These are phyloP conservation scores for Paspalum notatum DNA, from an alignment of 176 grass and related monocot species.

Conservation along the genomic window DNA sequence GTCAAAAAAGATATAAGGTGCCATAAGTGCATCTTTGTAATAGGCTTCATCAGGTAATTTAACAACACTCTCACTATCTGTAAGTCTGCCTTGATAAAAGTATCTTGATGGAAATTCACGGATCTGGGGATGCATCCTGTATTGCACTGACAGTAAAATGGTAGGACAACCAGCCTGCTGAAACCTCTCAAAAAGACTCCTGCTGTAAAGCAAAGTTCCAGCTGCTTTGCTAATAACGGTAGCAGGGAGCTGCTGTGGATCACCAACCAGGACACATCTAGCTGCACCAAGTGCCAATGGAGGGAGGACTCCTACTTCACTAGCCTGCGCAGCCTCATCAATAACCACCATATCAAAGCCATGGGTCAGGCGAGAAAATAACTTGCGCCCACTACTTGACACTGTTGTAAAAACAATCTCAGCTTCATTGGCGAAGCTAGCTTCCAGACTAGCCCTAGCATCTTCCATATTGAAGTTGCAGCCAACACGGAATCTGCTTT, in stretches of 20 bases:
- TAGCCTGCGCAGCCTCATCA: conserved; percentile 98
- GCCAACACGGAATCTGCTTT: conserved; percentile 79
- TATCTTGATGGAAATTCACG: conserved; percentile 98
- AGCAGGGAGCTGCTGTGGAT: conserved; percentile 98
- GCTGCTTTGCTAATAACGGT: conserved; percentile 99
- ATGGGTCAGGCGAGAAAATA: conserved; percentile 97
- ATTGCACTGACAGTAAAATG: conserved; percentile 93
- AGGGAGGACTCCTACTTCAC: conserved; percentile 94
- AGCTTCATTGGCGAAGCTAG: conserved; percentile 97
- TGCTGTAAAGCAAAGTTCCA: conserved; percentile 93
- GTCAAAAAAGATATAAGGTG: conserved; percentile 92
- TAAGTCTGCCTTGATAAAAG: conserved; percentile 92
- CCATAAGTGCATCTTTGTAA: conserved; percentile 77
- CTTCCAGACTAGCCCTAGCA: conserved; percentile 89
- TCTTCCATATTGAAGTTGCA: conserved; percentile 96
- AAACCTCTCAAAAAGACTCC: conserved; percentile 99
- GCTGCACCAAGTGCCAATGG: conserved; percentile 91
- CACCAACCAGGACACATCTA: conserved; percentile 96
- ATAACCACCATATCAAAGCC: conserved; percentile 99
- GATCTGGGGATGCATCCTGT: conserved; percentile 99
- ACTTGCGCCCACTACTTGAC: conserved; percentile 90
- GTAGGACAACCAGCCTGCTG: conserved; percentile 96
- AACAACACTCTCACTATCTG: conserved; percentile 84
- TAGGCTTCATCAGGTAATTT: conserved; percentile 81
- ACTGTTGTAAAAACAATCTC: conserved; percentile 99